Base-by-base conservation (phyloP, 306 rosid species). In the Herpetospermum pedunculosum region DNA sequence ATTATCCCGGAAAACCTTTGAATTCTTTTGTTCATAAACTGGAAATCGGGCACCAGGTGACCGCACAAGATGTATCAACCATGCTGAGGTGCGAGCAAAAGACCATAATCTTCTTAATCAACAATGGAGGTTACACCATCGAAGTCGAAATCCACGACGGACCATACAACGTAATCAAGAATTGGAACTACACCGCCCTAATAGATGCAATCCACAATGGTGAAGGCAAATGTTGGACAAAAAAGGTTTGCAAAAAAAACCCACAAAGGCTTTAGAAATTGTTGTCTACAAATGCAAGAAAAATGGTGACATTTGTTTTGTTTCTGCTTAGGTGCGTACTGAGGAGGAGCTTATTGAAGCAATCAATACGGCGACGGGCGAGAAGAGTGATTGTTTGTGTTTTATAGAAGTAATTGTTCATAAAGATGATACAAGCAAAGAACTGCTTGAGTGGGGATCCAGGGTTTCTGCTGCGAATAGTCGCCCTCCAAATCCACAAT, bases 71-170 rank as follows among this genome's bases (percentile, higher is more conserved):
- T 76, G 75, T 85, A n/a, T 85, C 80, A 41, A 85, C 82, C n/a
- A 80, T 80, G 89, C 34, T 81, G 2, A 21, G 78, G 40, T 60
- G 76, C 21, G 65, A 69, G 23, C 89, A 83, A 15, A 85, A 71
- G 64, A 40, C n/a, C 64, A 83, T 85, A 68, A 78, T 80, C 44
- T 83, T 85, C 75, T 84, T 82, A 11, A 78, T 82, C 75, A 82
- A 85, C 81, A 85, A 85, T 55, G 80, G 86, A 19, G 87, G 89
- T 47, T 83, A 83, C 80, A 85, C 87, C 19, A 78, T 80, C 28
- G 89, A 85, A 81, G 87, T 83, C 28, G 82, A 85, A 52, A 85
- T 81, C 75, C 89, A 83, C 46, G 87, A 80, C 6, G 89, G 85
- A 1, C 87, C 89, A 2, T 79, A 85, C 64, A 83, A 85, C 58